Evolutionary conservation across 176 grass and related monocot genomes (phyloP), one percentile per base, ranked within the genome.

Genomic region (Puya raimondii): DNA sequence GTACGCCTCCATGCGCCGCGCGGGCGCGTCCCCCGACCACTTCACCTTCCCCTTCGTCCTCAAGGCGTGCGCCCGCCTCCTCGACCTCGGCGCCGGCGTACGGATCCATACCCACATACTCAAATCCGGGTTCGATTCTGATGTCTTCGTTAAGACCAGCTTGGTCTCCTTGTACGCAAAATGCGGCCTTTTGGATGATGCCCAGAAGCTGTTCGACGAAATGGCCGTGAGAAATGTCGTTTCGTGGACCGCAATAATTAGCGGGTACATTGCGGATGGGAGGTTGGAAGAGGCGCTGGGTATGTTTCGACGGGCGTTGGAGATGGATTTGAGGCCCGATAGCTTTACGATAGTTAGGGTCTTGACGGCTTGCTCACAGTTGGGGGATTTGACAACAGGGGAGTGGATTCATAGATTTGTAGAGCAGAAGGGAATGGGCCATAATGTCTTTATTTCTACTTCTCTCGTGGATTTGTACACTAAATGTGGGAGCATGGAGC

Each of bases 241-340:
- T 2, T 87, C 88, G 0, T 91, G 81, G 84, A 91, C 88, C 7
- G 85, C 88, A 33, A 85, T 91, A 33, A 77, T 91, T 77, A 74
- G 81, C 7, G 81, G 75, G 2, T 91, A 87, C 72, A 84, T 87
- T 65, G 67, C 68, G 10, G 75, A 59, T 22, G 51, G 53, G 6
- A 68, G 52, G 53, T 33, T 77, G 11, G 11, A 48, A n/a, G 75
- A 77, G 52, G 65, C 69, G 48, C 59, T 8, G 68, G 72, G 1
- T 25, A 23, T 12, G 65, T 72, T 59, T 14, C 50, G 4, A 74
- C 87, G 3, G 81, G 76, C 18, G 23, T 77, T 16, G 12, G 16
- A 4, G 12, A 73, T 4, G 79, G 79, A 1, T 68, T 65, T 87
- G 61, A 58, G 67, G 0, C 85, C 85, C 2, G 88, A 91, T 64